phyloP scores from a whole-genome alignment of 257 asterid species.

The Anisodus tanguticus region DNA sequence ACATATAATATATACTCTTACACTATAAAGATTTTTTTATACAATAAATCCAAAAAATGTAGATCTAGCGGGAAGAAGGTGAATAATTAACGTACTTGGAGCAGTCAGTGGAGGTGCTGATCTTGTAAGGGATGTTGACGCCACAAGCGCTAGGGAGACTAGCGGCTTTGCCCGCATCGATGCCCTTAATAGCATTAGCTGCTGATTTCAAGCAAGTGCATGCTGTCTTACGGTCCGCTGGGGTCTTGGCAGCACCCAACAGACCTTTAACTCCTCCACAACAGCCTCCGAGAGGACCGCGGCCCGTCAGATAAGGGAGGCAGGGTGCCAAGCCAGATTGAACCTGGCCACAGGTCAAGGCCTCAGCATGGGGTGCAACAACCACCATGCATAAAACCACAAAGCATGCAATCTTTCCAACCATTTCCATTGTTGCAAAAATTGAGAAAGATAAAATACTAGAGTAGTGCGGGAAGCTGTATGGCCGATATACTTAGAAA shows the following conservation, averaged over 20 bases:
- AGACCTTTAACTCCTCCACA: constrained; percentile 27
- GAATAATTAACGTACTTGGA: constrained; percentile 15
- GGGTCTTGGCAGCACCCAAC: not conserved
- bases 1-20: too few relatives aligned
- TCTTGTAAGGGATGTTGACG: constrained; percentile 29
- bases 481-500: too few relatives aligned
- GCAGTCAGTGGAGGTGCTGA: constrained; percentile 41
- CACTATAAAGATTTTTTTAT: too few relatives aligned
- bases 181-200: not conserved
- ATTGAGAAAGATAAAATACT: not conserved
- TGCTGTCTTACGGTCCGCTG: constrained; percentile 31
- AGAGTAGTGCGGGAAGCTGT: not conserved
- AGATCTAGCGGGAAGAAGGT: not conserved
- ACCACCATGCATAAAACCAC: constrained; percentile 24
- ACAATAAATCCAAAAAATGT: too few relatives aligned
- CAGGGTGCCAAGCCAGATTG: not conserved
- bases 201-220: constrained; percentile 36
- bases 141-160: constrained; percentile 34
- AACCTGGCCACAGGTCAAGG: constrained; percentile 25
- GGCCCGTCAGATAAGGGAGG: not conserved
- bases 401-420: not conserved
- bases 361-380: constrained; percentile 37
- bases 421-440: not conserved
- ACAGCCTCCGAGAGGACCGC: not conserved
- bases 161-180: constrained; percentile 25